Evolutionary conservation across 2,329 filamentous ascomycete species (phyloP), one percentile per base, ranked within the genome.

Genomic region (Penicillium brasilianum): DNA sequence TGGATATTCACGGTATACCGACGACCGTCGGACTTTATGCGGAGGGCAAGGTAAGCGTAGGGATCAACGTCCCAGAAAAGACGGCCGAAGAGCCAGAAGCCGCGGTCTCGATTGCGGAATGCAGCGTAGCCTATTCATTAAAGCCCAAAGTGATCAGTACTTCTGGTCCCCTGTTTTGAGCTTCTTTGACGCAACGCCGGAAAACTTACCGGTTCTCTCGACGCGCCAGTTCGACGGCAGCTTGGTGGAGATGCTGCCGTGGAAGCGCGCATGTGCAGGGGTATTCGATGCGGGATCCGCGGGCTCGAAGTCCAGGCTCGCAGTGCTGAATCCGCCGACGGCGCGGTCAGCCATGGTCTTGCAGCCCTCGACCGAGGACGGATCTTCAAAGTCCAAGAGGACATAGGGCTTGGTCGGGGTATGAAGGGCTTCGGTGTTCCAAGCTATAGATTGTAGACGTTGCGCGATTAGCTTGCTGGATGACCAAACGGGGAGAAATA

Each of bases 1-100:
- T 98, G 95, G 16, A 99, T 82, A 77, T 99, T 99, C 71, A 99
- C 87, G 60, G 97, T 92, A 81, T 98, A 99, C 71, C 91, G 90
- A 61, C 95, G 85, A 16, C 93, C 93, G 74, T 98, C 95, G 3
- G 91, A 94, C 76, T 93, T 95, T 69, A 99, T 84, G 14, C 93
- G 89, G 72, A 99, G 78, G 0, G 92, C 94, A 10, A 99, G 88
- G 77, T 93, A 97, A 13, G 85, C 81, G 78, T 96, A 98, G 2
- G 91, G 88, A 71, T 97, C 93, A 55, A 97, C 89, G 74, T 98
- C 90, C 92, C 92, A 97, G 22, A 92, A 81, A 36, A 90, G 83
- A 58, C 88, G 89, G 43, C 95, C 95, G 72, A 98, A 97, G n/a
- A 97, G 77, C 20, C 92, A 96, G 9, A 87, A 80, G 4, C 84